These are phyloP conservation scores for Hypoxylon sp. DNA, from an alignment of 2,329 filamentous ascomycete species.

Conservation along the genomic window DNA sequence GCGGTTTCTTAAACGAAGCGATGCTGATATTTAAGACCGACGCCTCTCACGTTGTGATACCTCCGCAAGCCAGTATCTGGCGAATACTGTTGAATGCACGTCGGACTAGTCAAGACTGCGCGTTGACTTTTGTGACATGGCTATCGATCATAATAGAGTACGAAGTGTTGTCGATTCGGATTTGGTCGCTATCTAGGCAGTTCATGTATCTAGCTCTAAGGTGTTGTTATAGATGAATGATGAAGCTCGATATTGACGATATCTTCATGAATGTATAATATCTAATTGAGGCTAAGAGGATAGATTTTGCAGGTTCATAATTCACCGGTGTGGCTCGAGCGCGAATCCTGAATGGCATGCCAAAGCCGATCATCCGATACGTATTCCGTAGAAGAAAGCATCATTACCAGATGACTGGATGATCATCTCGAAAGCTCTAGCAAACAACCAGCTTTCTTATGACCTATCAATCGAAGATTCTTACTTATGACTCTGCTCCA, in stretches of 20 bases:
- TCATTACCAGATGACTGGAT: conserved; percentile 34
- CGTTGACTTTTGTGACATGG: conserved; percentile 15
- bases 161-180: conserved; percentile 12
- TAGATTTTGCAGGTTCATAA: conserved; percentile 1
- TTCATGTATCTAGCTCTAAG: too few species aligned
- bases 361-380: conserved; percentile 9
- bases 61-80: conserved; percentile 5
- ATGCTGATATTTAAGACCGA: conserved; percentile 6
- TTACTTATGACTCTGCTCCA: conserved; percentile 15
- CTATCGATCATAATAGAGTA: conserved; percentile 9
- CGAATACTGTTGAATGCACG: conserved; percentile 14
- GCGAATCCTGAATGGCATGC: conserved; percentile 15
- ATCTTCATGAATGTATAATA: too few species aligned
- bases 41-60: conserved; percentile 23
- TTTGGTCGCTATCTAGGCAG: too few species aligned
- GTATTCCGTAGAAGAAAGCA: conserved; percentile 22
- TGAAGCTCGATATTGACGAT: too few species aligned
- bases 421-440: conserved; percentile 29
- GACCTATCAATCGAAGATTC: conserved; percentile 17
- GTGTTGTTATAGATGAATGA: too few species aligned
- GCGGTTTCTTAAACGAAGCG: conserved; percentile 4
- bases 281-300: neutral
- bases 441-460: conserved; percentile 13
- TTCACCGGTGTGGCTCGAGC: neutral
- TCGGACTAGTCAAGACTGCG: conserved; percentile 13